Percentiles rank a stretch among this genome's conserved stretches.
Conservation (phyloP, 192 early-diverging fungal species). For the Coemansia sp. region DNA sequence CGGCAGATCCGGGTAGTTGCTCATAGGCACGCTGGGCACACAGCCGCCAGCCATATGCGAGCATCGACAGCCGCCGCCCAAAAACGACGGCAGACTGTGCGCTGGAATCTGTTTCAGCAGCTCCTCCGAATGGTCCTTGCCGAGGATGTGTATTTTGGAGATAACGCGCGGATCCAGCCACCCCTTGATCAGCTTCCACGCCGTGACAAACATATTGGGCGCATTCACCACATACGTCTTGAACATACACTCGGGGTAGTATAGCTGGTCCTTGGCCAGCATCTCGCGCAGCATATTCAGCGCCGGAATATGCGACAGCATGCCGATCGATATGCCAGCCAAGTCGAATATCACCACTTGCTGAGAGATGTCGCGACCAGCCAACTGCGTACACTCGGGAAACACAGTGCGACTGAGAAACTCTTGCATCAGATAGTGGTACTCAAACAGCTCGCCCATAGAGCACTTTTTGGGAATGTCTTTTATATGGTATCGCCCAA, state of each 20-base stretch:
- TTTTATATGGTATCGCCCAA: constrained; percentile 74
- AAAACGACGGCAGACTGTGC: constrained; percentile 69
- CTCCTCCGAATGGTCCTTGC: constrained; percentile 60
- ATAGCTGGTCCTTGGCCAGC: constrained; percentile 85
- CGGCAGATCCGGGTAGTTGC: constrained; percentile 47
- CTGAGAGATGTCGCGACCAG: constrained; percentile 71
- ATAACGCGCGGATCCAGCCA: constrained; percentile 79
- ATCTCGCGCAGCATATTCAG: constrained; percentile 73
- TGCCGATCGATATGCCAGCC: constrained; percentile 79
- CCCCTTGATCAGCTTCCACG: constrained; percentile 76
- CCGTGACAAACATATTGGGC: constrained; percentile 83
- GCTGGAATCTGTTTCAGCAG: constrained; percentile 67
- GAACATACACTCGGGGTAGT: constrained; percentile 93
- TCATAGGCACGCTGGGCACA: constrained; percentile 41
- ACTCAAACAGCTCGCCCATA: constrained; percentile 64
- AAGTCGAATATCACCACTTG: constrained; percentile 91
- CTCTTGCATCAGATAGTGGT: constrained; percentile 73
- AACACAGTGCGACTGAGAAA: constrained; percentile 72
- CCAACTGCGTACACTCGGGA: constrained; percentile 75
- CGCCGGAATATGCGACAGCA: constrained; percentile 66
- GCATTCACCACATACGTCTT: constrained; percentile 94
- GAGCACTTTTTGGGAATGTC: constrained; percentile 63
- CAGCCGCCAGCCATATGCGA: constrained; percentile 75
- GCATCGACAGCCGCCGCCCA: constrained; percentile 76
- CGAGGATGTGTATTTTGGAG: constrained; percentile 60